Conservation (phyloP, 2,329 filamentous ascomycete species). For the Colletotrichum sp. region DNA sequence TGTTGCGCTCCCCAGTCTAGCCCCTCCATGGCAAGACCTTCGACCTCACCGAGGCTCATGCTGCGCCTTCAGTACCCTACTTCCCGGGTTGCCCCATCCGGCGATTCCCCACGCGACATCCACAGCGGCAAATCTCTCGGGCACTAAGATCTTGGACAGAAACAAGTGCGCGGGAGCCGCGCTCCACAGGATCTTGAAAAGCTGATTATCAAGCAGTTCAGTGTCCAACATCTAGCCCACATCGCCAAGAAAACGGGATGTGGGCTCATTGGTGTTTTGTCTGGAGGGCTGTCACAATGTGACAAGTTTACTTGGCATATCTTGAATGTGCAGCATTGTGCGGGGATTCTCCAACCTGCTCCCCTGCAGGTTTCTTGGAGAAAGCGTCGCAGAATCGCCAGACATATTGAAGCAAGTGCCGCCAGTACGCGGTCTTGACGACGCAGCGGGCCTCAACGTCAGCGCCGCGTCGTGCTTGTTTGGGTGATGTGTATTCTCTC, state of each 20-base stretch:
- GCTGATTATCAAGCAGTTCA: not conserved
- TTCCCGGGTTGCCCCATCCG: not conserved
- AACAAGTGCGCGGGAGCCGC: not conserved
- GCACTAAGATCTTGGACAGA: not conserved
- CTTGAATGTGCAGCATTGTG: not conserved
- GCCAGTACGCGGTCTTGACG: not conserved
- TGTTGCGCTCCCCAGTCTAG: not conserved
- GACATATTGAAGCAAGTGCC: not conserved
- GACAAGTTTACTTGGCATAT: not conserved
- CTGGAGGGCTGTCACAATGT: not conserved
- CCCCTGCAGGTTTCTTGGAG: not conserved
- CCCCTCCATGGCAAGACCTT: not conserved
- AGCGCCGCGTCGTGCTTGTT: not conserved
- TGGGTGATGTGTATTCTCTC: too few relatives aligned
- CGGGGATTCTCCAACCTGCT: not conserved
- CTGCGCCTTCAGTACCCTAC: not conserved
- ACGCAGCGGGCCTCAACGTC: not conserved
- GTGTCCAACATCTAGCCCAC: not conserved
- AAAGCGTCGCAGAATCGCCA: not conserved
- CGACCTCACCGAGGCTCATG: not conserved
- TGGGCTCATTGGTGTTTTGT: not conserved
- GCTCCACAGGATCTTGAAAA: not conserved
- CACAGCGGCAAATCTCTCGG: not conserved
- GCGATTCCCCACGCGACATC: not conserved
- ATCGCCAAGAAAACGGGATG: not conserved